These are phyloP conservation scores for Carex scoparia DNA, from an alignment of 176 grass and related monocot genomes.

Conservation along the genomic window DNA sequence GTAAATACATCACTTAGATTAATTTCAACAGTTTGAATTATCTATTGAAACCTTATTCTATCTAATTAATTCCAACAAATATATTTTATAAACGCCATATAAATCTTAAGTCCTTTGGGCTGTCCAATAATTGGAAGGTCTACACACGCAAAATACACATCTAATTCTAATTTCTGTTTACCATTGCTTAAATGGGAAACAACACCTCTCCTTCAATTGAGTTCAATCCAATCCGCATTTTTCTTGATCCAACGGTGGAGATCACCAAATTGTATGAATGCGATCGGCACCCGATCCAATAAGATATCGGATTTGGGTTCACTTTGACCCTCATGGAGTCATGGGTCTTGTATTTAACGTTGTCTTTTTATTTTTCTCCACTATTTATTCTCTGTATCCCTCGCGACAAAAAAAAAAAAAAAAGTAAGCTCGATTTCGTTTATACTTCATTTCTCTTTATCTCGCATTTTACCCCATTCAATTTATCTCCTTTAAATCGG, in stretches of 20 bases:
- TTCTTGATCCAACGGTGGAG: not conserved
- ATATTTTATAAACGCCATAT: not conserved
- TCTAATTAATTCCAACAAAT: not conserved
- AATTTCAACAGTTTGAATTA: too few relatives aligned
- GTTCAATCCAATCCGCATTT: slow-evolving; percentile 3
- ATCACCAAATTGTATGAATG: not conserved
- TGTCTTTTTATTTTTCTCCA: not conserved
- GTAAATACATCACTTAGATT: too few relatives aligned
- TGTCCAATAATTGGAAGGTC: not conserved
- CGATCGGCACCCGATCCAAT: slow-evolving; percentile 6
- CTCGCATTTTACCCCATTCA: not conserved
- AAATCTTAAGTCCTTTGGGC: not conserved
- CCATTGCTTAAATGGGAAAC: slow-evolving; percentile 3
- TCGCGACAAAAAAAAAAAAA: slow-evolving; percentile 5
- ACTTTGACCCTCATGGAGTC: slow-evolving; percentile 4
- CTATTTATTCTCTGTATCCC: not conserved
- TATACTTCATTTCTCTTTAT: slow-evolving; percentile 17
- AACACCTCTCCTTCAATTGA: not conserved
- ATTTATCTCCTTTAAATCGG: slow-evolving; percentile 14
- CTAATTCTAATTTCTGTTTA: not conserved
- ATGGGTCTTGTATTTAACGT: slow-evolving; percentile 12
- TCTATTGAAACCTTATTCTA: too few relatives aligned
- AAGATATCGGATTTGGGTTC: not conserved
- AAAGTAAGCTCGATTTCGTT: slow-evolving; percentile 12
- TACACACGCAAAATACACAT: not conserved